Conservation (phyloP, 2,329 filamentous ascomycete genomes). For the Aureobasidium lini region DNA sequence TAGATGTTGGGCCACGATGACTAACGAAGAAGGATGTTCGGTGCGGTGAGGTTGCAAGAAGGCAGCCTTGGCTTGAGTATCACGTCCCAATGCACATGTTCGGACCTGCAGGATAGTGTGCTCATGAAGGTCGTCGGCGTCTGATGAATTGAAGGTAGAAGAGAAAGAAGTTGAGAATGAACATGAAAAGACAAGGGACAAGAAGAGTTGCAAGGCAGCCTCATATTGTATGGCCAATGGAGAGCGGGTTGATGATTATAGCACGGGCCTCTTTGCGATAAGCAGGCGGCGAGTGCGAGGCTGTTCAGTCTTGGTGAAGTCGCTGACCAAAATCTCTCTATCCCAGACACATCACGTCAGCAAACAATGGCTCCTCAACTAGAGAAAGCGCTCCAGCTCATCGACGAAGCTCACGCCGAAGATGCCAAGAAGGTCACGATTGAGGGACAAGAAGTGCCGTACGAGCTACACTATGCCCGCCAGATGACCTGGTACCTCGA, state of each 20-base stretch:
- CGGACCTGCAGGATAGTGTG: neutral
- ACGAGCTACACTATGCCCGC: slow-evolving; percentile 74
- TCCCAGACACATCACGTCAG: neutral
- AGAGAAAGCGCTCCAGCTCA: slow-evolving; percentile 51
- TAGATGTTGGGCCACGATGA: neutral
- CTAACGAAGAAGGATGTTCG: neutral
- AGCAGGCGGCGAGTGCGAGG: neutral
- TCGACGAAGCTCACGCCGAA: slow-evolving; percentile 64
- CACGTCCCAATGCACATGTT: neutral
- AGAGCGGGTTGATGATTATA: neutral
- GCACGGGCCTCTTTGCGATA: slow-evolving; percentile 10
- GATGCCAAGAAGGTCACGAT: slow-evolving; percentile 54
- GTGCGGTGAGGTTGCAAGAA: neutral
- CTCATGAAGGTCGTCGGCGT: too few species aligned
- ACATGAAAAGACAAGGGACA: neutral
- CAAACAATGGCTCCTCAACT: slow-evolving; percentile 21
- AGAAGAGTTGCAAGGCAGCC: neutral
- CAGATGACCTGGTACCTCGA: slow-evolving; percentile 71
- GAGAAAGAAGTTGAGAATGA: neutral
- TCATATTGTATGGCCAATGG: neutral
- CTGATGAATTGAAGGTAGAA: neutral
- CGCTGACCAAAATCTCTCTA: neutral
- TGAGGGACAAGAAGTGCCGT: slow-evolving; percentile 48
- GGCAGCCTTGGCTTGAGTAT: neutral
- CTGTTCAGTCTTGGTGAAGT: neutral